Evolutionary conservation across 2,329 filamentous ascomycete genomes (phyloP), one percentile per base, ranked within the genome.

Genomic region (Aspergillus floridensis): DNA sequence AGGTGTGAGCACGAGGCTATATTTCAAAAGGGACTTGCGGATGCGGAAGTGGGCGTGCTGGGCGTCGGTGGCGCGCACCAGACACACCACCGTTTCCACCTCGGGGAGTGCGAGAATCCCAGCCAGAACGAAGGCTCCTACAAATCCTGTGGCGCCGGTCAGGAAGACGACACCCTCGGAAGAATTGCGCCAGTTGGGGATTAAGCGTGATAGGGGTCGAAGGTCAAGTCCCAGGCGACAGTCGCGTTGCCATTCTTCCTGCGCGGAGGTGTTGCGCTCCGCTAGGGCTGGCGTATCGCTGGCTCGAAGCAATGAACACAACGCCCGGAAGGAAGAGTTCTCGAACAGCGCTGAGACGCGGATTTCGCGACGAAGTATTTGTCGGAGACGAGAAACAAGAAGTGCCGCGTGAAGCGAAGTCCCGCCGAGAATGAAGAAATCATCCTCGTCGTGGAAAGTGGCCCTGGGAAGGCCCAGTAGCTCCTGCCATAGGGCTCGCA

Each of bases 131-230:
- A 90, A 93, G 0, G 89, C 83, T 10, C 92, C 91, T 16, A 96
- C 75, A 78, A 96, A 96, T 0, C 91, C 91, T 1, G 91, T 96
- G 4, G 89, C 90, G 26, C 92, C 91, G 1, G 91, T 96, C 5
- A 96, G 76, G 70, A 96, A 88, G 1, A 93, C 81, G 2, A 62
- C 62, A 6, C 68, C 69, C 49, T 69, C 67, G 5, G 26, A 21
- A 12, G 21, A 3, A 10, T 19, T 29, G 2, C 41, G 49, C 53
- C 58, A 56, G 41, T 59, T 41, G 1, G 53, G 26, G 5, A 53
- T 35, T 2, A 29, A 4, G 16, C 48, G 47, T 6, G 48, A 19
- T 0, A 50, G 8, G 5, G 51, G 56, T 5, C 22, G 31, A 8
- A 61, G 8, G 1, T 53, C 50, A 19, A 44, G 35, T 16, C 56